Base-by-base conservation (phyloP, 2,329 filamentous ascomycete genomes). In the Tricladium varicosporioides region DNA sequence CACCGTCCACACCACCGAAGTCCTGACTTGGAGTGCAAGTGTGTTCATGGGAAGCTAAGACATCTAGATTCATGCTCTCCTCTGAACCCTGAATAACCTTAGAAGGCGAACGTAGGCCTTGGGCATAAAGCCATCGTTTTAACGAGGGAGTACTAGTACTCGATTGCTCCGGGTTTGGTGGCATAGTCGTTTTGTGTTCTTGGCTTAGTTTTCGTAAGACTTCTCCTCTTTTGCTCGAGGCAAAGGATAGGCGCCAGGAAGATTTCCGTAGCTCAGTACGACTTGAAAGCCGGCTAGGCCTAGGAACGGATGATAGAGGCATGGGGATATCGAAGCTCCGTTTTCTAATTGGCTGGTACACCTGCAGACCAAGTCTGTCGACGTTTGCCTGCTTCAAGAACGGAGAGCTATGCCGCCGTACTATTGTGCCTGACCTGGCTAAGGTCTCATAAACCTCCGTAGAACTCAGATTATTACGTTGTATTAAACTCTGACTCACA, bases 181-280 rank as follows among this genome's bases (percentile, higher is more conserved):
- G 52, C 13, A 56, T 27, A 31, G 64, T 44, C 15, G 48, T 43
- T 7, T 50, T 46, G 42, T 61, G 50, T 42, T 62, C 63, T 50
- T 64, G 60, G 43, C 64, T 70, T 13, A 69, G 52, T 48, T 64
- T 66, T 33, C 67, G 63, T 48, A 69, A 61, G 43, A 63, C 53
- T 1, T 65, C 59, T 7, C 65, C 64, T 40, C 67, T 60, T 32
- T 65, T 63, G 0, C 61, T 53, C 5, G 60, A 55, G 16, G 60
- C 44, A 50, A 71, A 71, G 13, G 69, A 70, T 11, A 70, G 52
- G 47, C 69, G 59, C 70, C 70, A 71, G 15, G 65, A 65, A 45
- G 68, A 69, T 57, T 52, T 61, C 19, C 45, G 40, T 27, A 56
- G 58, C 15, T 62, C 52, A 36, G 43, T 61, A 51, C 69, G 64